Evolutionary conservation across 2,329 filamentous ascomycete genomes (phyloP).

Genomic region (Aspergillus sp.): DNA sequence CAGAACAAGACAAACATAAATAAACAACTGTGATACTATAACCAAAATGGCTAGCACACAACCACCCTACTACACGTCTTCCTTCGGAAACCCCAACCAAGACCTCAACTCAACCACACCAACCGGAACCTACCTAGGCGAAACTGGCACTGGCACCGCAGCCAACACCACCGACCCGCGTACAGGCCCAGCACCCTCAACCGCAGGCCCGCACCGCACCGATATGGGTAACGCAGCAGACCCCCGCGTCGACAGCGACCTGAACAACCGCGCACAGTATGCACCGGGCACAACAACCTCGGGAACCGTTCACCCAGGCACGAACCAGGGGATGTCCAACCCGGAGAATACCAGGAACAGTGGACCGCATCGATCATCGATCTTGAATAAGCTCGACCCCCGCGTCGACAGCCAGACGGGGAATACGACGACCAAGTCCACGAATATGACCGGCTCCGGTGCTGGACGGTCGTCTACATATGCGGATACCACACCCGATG

Average conservation of each 20-base stretch:
- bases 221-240: constrained; percentile 33
- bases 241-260: constrained; percentile 32
- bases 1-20: no score
- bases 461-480: constrained; percentile 6
- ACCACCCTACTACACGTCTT: constrained; percentile 10
- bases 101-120: constrained; percentile 8
- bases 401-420: constrained; percentile 20
- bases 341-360: constrained; percentile 6
- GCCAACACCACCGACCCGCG: constrained; percentile 2
- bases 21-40: neutral
- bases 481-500: neutral
- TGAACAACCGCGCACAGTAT: constrained; percentile 6
- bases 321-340: no score
- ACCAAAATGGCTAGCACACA: constrained; percentile 10
- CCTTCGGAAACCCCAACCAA: constrained; percentile 7
- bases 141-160: neutral
- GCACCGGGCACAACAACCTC: no score
- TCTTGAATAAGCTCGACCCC: constrained; percentile 23
- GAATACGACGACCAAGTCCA: constrained; percentile 13
- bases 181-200: constrained; percentile 9
- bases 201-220: constrained; percentile 12
- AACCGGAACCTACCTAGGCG: constrained; percentile 3
- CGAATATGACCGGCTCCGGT: constrained; percentile 7
- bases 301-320: no score
- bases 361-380: constrained; percentile 14